Percentiles rank a stretch among this genome's conserved stretches.
phyloP scores from a whole-genome alignment of 108 stramenopile species.

The Ochromonas danica region DNA sequence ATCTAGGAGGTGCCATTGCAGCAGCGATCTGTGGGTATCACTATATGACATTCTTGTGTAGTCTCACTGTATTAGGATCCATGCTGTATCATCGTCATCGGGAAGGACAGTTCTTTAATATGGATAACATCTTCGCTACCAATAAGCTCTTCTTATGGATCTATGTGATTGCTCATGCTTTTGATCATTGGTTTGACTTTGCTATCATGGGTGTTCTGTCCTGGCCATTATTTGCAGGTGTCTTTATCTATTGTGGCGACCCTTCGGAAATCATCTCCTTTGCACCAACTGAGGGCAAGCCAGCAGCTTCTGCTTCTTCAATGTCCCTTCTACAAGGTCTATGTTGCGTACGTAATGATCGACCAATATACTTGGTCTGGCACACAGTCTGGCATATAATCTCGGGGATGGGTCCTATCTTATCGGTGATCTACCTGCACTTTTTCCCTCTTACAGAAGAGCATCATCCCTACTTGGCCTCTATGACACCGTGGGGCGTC shows the following conservation, averaged over 20 bases:
- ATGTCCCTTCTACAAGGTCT: background rate
- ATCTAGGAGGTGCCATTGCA: background rate
- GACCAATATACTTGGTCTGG: background rate
- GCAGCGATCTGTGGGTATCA: background rate
- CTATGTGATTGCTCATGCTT: background rate
- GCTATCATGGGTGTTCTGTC: background rate
- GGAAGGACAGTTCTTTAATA: background rate
- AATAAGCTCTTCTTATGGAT: background rate
- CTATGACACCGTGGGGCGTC: too few species aligned
- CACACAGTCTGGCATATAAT: background rate
- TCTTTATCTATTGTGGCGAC: background rate
- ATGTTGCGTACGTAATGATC: background rate
- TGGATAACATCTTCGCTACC: constrained; percentile 1
- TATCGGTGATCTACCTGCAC: background rate
- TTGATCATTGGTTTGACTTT: background rate
- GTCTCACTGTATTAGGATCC: background rate
- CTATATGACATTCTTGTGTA: background rate
- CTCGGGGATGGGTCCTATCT: background rate
- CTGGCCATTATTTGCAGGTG: background rate
- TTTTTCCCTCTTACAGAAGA: too few species aligned
- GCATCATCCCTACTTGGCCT: too few species aligned
- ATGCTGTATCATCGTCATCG: background rate
- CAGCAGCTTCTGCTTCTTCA: background rate
- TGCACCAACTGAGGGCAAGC: background rate
- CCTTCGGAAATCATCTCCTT: background rate